These are phyloP conservation scores for Articulospora tetracladia DNA, from an alignment of 495 filamentous ascomycete genomes.

Conservation along the genomic window DNA sequence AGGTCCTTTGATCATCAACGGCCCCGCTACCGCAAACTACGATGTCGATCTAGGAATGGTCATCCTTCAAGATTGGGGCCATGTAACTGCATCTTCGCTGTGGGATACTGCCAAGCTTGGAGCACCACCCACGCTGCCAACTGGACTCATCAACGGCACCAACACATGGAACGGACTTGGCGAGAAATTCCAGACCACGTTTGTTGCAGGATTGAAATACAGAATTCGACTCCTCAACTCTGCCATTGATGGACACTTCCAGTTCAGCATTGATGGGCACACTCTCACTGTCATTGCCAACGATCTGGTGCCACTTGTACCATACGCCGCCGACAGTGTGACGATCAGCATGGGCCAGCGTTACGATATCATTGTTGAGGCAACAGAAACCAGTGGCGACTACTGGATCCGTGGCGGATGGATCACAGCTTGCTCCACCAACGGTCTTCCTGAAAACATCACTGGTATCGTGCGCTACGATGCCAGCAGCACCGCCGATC, in stretches of 20 bases:
- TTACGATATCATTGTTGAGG: constrained; percentile 65
- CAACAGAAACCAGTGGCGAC: constrained; percentile 43
- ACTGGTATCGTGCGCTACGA: constrained; percentile 55
- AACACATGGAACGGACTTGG: constrained; percentile 39
- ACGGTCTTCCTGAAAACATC: constrained; percentile 43
- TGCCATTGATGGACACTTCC: constrained; percentile 45
- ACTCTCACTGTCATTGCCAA: constrained; percentile 43
- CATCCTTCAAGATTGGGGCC: constrained; percentile 45
- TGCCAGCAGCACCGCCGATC: constrained; percentile 27
- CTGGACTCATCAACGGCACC: constrained; percentile 26
- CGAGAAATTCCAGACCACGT: constrained; percentile 41
- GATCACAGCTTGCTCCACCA: constrained; percentile 38
- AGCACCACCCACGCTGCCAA: constrained; percentile 25
- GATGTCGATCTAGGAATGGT: constrained; percentile 46
- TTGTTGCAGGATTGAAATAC: constrained; percentile 37
- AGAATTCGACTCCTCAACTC: constrained; percentile 53
- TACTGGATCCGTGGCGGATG: constrained; percentile 50
- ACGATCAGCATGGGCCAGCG: constrained; percentile 66
- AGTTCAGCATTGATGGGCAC: constrained; percentile 48
- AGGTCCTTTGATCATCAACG: constrained; percentile 44
- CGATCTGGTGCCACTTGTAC: constrained; percentile 50
- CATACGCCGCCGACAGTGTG: constrained; percentile 37
- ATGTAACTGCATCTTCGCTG: constrained; percentile 37
- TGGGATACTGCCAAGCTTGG: constrained; percentile 28
- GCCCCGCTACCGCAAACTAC: constrained; percentile 32